A percentile compares a stretch with the other conserved stretches of the same genome.
These are phyloP conservation scores for Ogataea pignaliae DNA, from an alignment of 805 yeast species.

Conservation along the genomic window DNA sequence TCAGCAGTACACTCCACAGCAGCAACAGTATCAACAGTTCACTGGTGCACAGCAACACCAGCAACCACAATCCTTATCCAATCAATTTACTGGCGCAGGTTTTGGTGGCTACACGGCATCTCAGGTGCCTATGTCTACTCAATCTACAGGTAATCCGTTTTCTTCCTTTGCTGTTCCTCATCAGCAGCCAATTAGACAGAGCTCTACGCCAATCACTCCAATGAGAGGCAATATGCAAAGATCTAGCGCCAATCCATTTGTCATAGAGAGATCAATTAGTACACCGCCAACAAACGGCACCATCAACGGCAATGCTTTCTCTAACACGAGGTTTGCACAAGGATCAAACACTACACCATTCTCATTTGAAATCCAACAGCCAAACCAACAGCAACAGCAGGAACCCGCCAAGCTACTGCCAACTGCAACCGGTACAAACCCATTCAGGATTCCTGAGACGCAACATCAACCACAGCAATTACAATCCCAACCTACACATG, in stretches of 20 bases:
- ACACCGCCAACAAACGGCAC: not conserved
- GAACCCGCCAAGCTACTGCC: slow-evolving; percentile 5
- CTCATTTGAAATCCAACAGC: slow-evolving; percentile 7
- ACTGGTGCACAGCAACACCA: slow-evolving; percentile 1
- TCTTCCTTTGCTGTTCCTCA: slow-evolving; percentile 9
- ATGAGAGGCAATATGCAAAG: slow-evolving; percentile 20
- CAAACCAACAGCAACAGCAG: slow-evolving; percentile 2
- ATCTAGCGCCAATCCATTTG: slow-evolving; percentile 29
- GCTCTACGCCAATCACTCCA: slow-evolving; percentile 6
- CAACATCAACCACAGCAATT: slow-evolving; percentile 25
- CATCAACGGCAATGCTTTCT: slow-evolving; percentile 25
- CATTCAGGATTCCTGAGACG: slow-evolving; percentile 40
- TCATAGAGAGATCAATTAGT: slow-evolving; percentile 5
- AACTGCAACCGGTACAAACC: slow-evolving; percentile 50
- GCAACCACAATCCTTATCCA: slow-evolving; percentile 9
- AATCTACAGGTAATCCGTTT: slow-evolving; percentile 15
- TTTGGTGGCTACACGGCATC: slow-evolving; percentile 47
- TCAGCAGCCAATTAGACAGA: slow-evolving; percentile 6
- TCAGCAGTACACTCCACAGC: slow-evolving; percentile 8
- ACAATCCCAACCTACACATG: not conserved
- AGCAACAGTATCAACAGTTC: slow-evolving; percentile 9
- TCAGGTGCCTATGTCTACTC: slow-evolving; percentile 10
- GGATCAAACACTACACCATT: slow-evolving; percentile 21
- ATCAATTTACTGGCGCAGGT: slow-evolving; percentile 46
- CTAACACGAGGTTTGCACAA: slow-evolving; percentile 18